phyloP scores from a whole-genome alignment of 805 yeast genomes.

The Saccharomycopsis oosterbeekiorum region DNA sequence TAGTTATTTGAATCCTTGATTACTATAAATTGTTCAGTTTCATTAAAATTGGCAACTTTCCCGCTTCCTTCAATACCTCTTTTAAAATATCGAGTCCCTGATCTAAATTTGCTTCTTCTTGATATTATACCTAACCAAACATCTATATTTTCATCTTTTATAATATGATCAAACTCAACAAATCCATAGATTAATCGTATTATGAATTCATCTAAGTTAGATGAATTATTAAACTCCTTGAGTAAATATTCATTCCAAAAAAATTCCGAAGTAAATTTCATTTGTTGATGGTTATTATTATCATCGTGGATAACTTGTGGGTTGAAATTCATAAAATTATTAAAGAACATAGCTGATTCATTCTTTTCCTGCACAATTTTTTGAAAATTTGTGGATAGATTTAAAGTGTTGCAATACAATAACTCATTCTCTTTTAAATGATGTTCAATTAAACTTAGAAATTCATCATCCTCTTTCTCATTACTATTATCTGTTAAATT shows the following conservation, averaged over 20 bases:
- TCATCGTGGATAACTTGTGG: background rate
- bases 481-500: background rate
- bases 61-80: constrained; percentile 86
- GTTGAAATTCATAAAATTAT: constrained; percentile 1
- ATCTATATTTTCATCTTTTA: constrained; percentile 26
- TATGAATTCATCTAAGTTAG: constrained; percentile 25
- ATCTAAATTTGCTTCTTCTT: constrained; percentile 65
- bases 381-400: constrained; percentile 73
- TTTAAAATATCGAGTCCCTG: constrained; percentile 94
- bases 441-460: constrained; percentile 40
- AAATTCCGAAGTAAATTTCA: constrained; percentile 49
- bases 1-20: constrained; percentile 18
- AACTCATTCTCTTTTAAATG: constrained; percentile 65
- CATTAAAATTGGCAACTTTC: constrained; percentile 82
- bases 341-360: constrained; percentile 23
- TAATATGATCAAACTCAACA: constrained; percentile 35
- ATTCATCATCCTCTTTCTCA: constrained; percentile 11
- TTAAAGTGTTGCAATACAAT: constrained; percentile 62
- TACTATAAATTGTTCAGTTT: constrained; percentile 74
- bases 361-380: constrained; percentile 27
- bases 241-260: constrained; percentile 81
- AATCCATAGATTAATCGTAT: constrained; percentile 84
- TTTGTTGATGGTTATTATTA: constrained; percentile 16
- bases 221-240: constrained; percentile 39
- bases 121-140: constrained; percentile 66